Conservation (phyloP, 2,329 filamentous ascomycete genomes). For the Phaeomoniella chlamydospora region DNA sequence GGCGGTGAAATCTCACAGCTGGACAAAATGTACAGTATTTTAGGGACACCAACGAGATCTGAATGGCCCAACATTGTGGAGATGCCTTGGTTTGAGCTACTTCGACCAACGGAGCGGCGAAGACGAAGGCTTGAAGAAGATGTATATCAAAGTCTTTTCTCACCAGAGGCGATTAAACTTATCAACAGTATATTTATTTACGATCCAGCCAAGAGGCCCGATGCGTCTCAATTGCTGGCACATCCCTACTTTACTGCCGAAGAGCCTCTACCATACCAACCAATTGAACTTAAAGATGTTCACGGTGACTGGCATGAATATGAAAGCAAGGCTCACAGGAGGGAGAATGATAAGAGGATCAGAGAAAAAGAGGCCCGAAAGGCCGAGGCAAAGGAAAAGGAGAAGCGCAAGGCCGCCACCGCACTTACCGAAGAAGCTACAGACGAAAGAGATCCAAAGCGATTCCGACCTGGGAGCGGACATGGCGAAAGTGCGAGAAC, state of each 20-base stretch:
- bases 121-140: slow-evolving; percentile 60
- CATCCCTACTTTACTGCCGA: slow-evolving; percentile 83
- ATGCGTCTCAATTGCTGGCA: slow-evolving; percentile 67
- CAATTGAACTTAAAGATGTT: slow-evolving; percentile 66
- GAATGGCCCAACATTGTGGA: slow-evolving; percentile 87
- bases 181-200: slow-evolving; percentile 76
- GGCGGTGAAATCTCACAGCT: slow-evolving; percentile 92
- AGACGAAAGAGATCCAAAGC: slow-evolving; percentile 24
- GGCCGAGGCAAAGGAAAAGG: slow-evolving; percentile 29
- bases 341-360: slow-evolving; percentile 65
- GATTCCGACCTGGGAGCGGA: slow-evolving; percentile 6
- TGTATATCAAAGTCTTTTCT: slow-evolving; percentile 59
- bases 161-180: slow-evolving; percentile 69
- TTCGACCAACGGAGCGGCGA: slow-evolving; percentile 62
- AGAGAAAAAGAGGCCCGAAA: slow-evolving; percentile 40
- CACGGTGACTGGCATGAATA: slow-evolving; percentile 98
- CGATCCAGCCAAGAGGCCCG: slow-evolving; percentile 71
- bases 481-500: slow-evolving; percentile 3
- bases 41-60: slow-evolving; percentile 71
- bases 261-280: slow-evolving; percentile 61
- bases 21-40: slow-evolving; percentile 86
- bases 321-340: slow-evolving; percentile 85
- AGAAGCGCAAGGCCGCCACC: slow-evolving; percentile 30
- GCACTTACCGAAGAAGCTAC: slow-evolving; percentile 15
- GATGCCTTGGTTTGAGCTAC: slow-evolving; percentile 92